Conservation (phyloP, 805 yeast species). For the Nakazawaea ishiwadae region DNA sequence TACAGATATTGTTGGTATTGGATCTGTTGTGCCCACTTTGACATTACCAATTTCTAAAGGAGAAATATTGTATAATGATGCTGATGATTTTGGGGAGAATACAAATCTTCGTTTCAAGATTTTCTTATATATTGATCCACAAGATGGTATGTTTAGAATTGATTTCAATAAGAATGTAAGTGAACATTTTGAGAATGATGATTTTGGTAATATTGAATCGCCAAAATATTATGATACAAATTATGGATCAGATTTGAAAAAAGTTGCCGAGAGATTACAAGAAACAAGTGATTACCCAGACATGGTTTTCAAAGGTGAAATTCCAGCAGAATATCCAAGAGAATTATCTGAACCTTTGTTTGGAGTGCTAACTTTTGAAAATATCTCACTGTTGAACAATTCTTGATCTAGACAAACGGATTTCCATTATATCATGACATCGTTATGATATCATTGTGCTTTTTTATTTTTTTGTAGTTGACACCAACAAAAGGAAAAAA, state of each 20-base stretch:
- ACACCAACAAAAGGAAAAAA: too few species aligned
- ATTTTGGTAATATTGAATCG: constrained; percentile 6
- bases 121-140: constrained; percentile 6
- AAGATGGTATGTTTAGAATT: constrained; percentile 1
- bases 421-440: background rate
- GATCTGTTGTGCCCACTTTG: constrained; percentile 2
- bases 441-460: background rate
- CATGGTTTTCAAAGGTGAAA: constrained; percentile 8
- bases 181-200: constrained; percentile 9
- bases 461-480: too few species aligned
- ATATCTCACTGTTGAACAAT: background rate
- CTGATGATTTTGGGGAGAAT: constrained; percentile 3
- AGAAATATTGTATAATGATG: constrained; percentile 4
- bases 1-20: constrained; percentile 5
- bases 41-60: constrained; percentile 3
- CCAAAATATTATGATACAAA: background rate
- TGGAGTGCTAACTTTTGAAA: constrained; percentile 6
- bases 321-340: constrained; percentile 1
- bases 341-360: constrained; percentile 3
- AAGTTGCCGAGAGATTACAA: background rate
- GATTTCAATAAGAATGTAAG: constrained; percentile 7
- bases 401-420: background rate
- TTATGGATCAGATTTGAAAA: background rate
- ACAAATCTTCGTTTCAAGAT: constrained; percentile 1
- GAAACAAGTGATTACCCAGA: constrained; percentile 7